A percentile compares a stretch with the other conserved stretches of the same genome.
phyloP scores from a whole-genome alignment of 2,329 filamentous ascomycete species.

The Xylariaceae sp. region DNA sequence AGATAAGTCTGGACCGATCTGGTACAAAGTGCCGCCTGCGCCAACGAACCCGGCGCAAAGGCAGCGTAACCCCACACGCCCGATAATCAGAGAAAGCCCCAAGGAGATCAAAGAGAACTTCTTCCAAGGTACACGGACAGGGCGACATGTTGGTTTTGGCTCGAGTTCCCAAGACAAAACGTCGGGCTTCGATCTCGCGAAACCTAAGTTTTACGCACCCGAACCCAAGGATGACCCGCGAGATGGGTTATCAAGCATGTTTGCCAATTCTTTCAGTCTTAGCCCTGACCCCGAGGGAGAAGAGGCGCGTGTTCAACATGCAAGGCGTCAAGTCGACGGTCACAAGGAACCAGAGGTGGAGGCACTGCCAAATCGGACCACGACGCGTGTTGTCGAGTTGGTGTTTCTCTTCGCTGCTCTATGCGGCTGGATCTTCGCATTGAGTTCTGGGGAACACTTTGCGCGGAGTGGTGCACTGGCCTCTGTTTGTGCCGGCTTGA shows the following conservation, averaged over 20 bases:
- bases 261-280: constrained; percentile 31
- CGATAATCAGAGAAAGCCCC: constrained; percentile 46
- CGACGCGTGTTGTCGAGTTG: constrained; percentile 25
- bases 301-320: constrained; percentile 6
- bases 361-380: constrained; percentile 18
- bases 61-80: constrained; percentile 57
- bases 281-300: constrained; percentile 28
- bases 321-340: constrained; percentile 1
- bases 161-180: constrained; percentile 12
- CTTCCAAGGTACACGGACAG: constrained; percentile 35
- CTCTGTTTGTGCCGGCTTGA: constrained; percentile 26
- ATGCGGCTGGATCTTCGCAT: constrained; percentile 25
- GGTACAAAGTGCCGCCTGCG: constrained; percentile 65
- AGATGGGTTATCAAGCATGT: constrained; percentile 31
- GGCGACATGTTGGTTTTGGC: constrained; percentile 23
- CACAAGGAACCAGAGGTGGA: background rate
- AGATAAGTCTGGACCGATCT: constrained; percentile 54
- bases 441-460: constrained; percentile 26
- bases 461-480: constrained; percentile 25
- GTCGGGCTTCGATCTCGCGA: constrained; percentile 21
- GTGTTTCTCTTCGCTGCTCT: constrained; percentile 25
- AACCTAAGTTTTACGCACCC: constrained; percentile 30
- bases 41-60: constrained; percentile 63
- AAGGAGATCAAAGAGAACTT: constrained; percentile 47
- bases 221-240: constrained; percentile 29